Base-by-base conservation (phyloP, 371 early-diverging fungal genomes). In the Gilbertella persicaria region DNA sequence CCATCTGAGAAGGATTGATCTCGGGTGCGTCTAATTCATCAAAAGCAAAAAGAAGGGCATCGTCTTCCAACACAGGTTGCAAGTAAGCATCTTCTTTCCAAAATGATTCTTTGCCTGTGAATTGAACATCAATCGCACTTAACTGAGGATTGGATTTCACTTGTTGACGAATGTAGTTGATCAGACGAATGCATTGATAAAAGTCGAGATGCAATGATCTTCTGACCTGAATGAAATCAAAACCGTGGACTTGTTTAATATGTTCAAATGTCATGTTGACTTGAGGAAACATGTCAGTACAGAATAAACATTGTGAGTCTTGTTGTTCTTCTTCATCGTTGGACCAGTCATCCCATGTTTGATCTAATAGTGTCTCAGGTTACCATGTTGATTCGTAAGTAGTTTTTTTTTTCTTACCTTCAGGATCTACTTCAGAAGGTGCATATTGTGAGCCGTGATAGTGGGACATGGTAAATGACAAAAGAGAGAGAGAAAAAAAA, bases 181-280 rank as follows among this genome's bases (percentile, higher is more conserved):
- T 85, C 54, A 91, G 64, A 10, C 91, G 83, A 53, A 96, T 91
- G 55, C 86, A 85, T 40, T 89, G 86, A 75, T 94, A 94, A 64
- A 93, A 91, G 58, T 93, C 93, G 37, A 94, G 80, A 9, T 64
- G 49, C 3, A 81, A 65, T 7, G 66, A 62, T 19, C 66, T 66
- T n/a, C 82, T 79, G 3, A 80, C 65, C 19, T 60, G 60, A 24
- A 82, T 59, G 53, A 91, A 88, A 61, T 91, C 88, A 66, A 94
- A 92, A 3, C 64, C 73, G 49, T 94, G 94, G 0, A 26, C 40
- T 13, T 50, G 20, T 40, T 76, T 79, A 44, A 81, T 83, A 58
- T 95, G 96, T 14, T 62, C 51, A 56, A 94, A 87, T 33, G 86
- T 66, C 7, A 75, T 75, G 14, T 62, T 50, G 10, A 88, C 69